A percentile compares a stretch with the other conserved stretches of the same genome.
Conservation (phyloP, 2,329 filamentous ascomycete genomes). For the Colletotrichum ledebouriae region DNA sequence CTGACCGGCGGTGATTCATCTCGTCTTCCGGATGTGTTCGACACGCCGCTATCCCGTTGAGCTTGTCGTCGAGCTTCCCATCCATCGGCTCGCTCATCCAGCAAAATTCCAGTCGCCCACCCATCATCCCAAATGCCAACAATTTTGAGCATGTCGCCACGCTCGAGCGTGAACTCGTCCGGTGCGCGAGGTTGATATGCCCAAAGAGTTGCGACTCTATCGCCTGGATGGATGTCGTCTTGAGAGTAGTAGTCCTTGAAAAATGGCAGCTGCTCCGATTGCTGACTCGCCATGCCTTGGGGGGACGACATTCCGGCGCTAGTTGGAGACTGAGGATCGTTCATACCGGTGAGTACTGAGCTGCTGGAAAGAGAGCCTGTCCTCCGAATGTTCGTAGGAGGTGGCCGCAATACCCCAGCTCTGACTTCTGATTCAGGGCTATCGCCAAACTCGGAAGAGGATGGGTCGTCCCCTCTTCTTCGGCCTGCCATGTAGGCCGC, state of each 20-base stretch:
- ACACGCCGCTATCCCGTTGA: constrained; percentile 94
- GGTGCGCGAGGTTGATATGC: constrained; percentile 94
- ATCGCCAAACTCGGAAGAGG: constrained; percentile 78
- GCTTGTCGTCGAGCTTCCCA: constrained; percentile 83
- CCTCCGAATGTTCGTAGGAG: constrained; percentile 73
- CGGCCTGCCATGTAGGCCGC: constrained; percentile 62
- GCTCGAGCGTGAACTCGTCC: constrained; percentile 93
- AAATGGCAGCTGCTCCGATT: constrained; percentile 94
- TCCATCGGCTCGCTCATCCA: constrained; percentile 87
- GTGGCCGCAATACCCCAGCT: constrained; percentile 67
- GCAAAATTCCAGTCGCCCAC: constrained; percentile 93
- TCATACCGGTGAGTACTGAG: constrained; percentile 77
- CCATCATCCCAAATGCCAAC: constrained; percentile 99
- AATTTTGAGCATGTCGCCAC: constrained; percentile 98
- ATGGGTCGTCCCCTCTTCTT: constrained; percentile 67
- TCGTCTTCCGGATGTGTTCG: constrained; percentile 77
- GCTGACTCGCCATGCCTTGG: constrained; percentile 84
- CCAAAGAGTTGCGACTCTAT: constrained; percentile 93
- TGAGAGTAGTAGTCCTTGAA: constrained; percentile 99
- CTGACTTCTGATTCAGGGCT: constrained; percentile 79
- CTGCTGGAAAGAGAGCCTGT: constrained; percentile 91
- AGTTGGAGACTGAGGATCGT: constrained; percentile 78
- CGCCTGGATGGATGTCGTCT: constrained; percentile 93
- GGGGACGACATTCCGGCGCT: constrained; percentile 86
- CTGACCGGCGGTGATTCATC: constrained; percentile 73